Evolutionary conservation across 176 grass and related monocot genomes (phyloP).

Genomic region (Microstegium vimineum): DNA sequence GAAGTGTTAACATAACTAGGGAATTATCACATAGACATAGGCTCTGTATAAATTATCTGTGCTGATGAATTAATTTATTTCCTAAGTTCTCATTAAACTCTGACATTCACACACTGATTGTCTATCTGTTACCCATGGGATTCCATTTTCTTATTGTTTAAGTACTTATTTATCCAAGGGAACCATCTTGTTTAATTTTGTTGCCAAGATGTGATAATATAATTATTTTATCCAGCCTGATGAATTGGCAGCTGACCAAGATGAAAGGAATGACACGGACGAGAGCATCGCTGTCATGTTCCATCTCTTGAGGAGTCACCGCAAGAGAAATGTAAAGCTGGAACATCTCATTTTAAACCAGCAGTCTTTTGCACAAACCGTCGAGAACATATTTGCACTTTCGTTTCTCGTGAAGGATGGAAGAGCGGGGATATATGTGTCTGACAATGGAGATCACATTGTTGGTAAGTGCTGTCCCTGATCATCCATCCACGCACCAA

Average conservation of each 20-base stretch:
- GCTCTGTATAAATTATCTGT: not conserved
- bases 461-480: constrained; percentile 15
- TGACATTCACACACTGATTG: not conserved
- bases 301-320: constrained; percentile 11
- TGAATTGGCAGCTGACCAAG: not conserved
- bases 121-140: not conserved
- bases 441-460: constrained; percentile 27
- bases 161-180: not conserved
- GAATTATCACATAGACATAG: not conserved
- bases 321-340: constrained; percentile 2
- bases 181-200: not conserved
- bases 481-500: not conserved
- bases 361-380: constrained; percentile 36
- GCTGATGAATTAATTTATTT: not conserved
- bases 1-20: not conserved
- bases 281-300: constrained; percentile 37
- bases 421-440: constrained; percentile 27
- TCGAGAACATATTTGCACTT: constrained; percentile 50
- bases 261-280: constrained; percentile 36
- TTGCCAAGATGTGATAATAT: not conserved
- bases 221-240: constrained; percentile 25
- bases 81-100: not conserved
- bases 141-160: not conserved
- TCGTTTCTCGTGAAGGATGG: constrained; percentile 54
- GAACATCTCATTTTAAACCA: constrained; percentile 39